A percentile compares a stretch with the other conserved stretches of the same genome.
These are phyloP conservation scores for Nicotiana tomentosiformis DNA, from an alignment of 257 asterid genomes.

Conservation along the genomic window DNA sequence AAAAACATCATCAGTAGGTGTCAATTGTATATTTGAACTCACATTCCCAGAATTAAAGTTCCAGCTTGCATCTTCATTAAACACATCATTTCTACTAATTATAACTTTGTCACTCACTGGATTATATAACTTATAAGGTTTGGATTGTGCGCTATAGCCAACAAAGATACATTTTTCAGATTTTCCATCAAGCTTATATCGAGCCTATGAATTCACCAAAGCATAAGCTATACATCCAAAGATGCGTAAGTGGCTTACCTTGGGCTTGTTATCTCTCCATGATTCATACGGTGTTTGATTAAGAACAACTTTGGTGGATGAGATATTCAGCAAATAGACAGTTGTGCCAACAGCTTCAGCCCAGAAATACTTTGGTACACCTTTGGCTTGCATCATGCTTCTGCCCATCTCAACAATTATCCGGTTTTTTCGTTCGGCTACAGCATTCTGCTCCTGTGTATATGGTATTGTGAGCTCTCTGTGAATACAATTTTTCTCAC, in stretches of 20 bases:
- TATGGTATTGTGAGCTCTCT: no score
- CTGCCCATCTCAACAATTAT: no score
- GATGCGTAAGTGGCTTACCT: neutral
- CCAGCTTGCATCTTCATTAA: neutral
- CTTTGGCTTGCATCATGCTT: no score
- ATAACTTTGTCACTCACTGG: neutral
- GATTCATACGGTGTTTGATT: neutral
- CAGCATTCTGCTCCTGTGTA: no score
- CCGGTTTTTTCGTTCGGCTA: no score
- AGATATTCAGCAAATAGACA: neutral
- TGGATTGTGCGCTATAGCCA: neutral
- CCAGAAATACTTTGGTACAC: no score
- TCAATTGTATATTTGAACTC: neutral
- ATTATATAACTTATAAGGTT: slow-evolving; percentile 2
- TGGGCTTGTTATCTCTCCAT: neutral
- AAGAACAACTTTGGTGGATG: neutral
- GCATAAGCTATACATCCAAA: neutral
- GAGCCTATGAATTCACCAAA: neutral
- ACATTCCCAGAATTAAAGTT: neutral
- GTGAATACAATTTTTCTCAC: no score
- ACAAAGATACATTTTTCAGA: neutral
- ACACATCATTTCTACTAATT: neutral
- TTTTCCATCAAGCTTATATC: neutral
- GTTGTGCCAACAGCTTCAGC: no score
- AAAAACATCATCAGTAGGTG: neutral